Conservation (phyloP, 1,284 basidiomycete genomes). For the Rhodotorula sp. region DNA sequence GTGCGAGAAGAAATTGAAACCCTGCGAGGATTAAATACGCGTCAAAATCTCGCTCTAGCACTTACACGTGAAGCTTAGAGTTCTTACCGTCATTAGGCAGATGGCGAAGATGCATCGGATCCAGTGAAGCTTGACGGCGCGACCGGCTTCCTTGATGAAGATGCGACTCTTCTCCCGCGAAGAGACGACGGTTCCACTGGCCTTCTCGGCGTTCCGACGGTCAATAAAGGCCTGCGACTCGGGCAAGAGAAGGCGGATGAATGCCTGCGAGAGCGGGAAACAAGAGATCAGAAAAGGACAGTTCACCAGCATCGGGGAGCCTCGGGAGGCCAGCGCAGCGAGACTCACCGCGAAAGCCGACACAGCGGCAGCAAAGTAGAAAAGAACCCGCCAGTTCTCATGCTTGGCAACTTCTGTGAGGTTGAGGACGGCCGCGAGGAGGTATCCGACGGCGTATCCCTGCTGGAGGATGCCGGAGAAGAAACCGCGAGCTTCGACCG, state of each 20-base stretch:
- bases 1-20: conserved; percentile 81
- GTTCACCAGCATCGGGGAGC: too few species aligned
- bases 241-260: conserved; percentile 69
- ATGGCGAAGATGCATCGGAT: conserved; percentile 74
- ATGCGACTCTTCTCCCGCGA: conserved; percentile 61
- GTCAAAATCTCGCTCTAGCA: too few species aligned
- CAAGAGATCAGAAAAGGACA: too few species aligned
- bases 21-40: background rate
- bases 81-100: conserved; percentile 66
- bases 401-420: conserved; percentile 38
- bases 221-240: conserved; percentile 72
- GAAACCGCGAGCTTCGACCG: conserved; percentile 79
- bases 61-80: too few species aligned
- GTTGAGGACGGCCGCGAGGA: conserved; percentile 31
- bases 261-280: conserved; percentile 57
- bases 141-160: conserved; percentile 68
- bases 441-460: conserved; percentile 41
- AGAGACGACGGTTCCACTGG: conserved; percentile 49
- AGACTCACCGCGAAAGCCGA: conserved; percentile 55
- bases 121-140: conserved; percentile 84
- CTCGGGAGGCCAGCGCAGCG: too few species aligned
- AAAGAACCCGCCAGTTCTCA: conserved; percentile 52
- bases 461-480: conserved; percentile 67
- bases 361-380: conserved; percentile 58
- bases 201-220: conserved; percentile 49